Conservation (phyloP, 2,329 filamentous ascomycete species). For the Fusarium torreyae region DNA sequence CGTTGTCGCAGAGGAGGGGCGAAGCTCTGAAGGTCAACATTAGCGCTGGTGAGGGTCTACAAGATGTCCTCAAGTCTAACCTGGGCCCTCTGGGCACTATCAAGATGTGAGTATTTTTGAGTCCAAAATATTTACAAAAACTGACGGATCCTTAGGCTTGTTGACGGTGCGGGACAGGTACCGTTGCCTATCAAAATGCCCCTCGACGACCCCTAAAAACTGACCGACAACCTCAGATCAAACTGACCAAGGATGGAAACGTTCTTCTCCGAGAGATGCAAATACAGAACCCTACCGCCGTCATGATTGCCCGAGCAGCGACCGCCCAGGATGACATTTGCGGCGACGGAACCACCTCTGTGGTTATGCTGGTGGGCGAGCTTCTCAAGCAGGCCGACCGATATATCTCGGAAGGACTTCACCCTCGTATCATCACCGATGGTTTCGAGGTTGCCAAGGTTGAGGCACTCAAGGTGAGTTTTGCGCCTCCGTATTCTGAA, state of each 20-base stretch:
- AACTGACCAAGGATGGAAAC: constrained; percentile 98
- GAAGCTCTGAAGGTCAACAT: constrained; percentile 99
- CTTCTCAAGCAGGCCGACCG: constrained; percentile 97
- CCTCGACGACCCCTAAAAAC: constrained; percentile 50
- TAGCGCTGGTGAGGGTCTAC: constrained; percentile 91
- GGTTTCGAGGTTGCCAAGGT: constrained; percentile 97
- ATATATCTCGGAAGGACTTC: constrained; percentile 96
- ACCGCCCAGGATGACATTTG: constrained; percentile 99
- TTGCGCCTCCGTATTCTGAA: not conserved
- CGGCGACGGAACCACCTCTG: constrained; percentile 96
- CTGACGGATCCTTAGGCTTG: constrained; percentile 66
- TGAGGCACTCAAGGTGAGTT: constrained; percentile 84
- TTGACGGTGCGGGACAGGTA: constrained; percentile 79
- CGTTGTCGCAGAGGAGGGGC: constrained; percentile 80
- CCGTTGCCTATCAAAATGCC: constrained; percentile 50
- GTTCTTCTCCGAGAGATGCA: constrained; percentile 86
- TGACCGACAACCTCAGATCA: constrained; percentile 76
- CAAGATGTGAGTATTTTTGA: constrained; percentile 79
- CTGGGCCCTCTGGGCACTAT: constrained; percentile 93
- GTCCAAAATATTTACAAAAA: not conserved
- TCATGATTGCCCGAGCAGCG: constrained; percentile 85
- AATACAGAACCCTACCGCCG: constrained; percentile 98
- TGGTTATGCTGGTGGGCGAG: constrained; percentile 95
- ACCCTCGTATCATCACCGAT: constrained; percentile 96
- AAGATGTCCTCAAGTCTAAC: constrained; percentile 97